These are phyloP conservation scores for Volvariella surrecta DNA, from an alignment of 1,284 basidiomycete species.

Conservation along the genomic window DNA sequence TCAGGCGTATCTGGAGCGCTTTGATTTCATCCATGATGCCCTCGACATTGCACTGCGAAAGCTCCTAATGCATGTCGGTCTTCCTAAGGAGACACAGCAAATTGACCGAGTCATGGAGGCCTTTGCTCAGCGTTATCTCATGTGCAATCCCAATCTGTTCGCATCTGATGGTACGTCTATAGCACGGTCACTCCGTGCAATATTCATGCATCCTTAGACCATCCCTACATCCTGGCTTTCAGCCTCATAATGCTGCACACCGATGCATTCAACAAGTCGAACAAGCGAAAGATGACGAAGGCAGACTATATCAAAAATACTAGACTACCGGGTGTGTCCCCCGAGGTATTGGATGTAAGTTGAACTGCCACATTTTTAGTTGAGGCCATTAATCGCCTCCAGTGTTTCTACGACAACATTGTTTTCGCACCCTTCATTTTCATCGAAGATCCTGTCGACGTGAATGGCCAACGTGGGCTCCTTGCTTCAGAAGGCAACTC, in stretches of 20 bases:
- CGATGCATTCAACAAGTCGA: conserved; percentile 96
- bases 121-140: conserved; percentile 80
- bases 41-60: conserved; percentile 90
- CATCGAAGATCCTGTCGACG: conserved; percentile 81
- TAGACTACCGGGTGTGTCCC: conserved; percentile 74
- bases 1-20: conserved; percentile 64
- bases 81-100: conserved; percentile 96
- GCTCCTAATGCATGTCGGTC: conserved; percentile 84
- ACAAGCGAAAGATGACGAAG: conserved; percentile 97
- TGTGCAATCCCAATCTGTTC: conserved; percentile 83
- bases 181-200: neutral
- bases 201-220: conserved; percentile 44
- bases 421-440: conserved; percentile 94
- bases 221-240: conserved; percentile 95
- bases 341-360: conserved; percentile 80
- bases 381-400: conserved; percentile 8
- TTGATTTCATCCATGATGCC: conserved; percentile 77
- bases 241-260: conserved; percentile 99
- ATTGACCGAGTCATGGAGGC: conserved; percentile 97
- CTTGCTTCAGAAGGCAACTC: conserved; percentile 34
- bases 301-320: conserved; percentile 91
- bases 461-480: conserved; percentile 46
- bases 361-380: conserved; percentile 8
- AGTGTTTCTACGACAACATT: conserved; percentile 97
- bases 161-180: conserved; percentile 56